Evolutionary conservation across 2,329 filamentous ascomycete genomes (phyloP), one percentile per base, ranked within the genome.

Genomic region (Pestalotiopsis sp.): DNA sequence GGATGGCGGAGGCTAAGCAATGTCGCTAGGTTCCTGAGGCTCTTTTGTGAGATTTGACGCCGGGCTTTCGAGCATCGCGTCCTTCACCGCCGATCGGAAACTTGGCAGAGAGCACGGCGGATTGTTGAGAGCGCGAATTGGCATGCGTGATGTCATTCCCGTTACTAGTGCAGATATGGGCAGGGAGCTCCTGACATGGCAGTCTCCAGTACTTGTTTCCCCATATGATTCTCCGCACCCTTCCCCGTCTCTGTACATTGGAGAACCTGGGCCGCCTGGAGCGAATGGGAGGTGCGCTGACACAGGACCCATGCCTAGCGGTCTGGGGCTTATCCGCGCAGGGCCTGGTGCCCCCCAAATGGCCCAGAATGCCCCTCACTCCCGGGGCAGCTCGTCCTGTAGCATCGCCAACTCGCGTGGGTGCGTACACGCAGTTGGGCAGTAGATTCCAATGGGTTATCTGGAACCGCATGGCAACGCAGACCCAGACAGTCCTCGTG

Each of bases 211-310:
- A 64, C 61, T 64, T 64, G 61, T 12, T 64, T 58, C 63, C 63
- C 63, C 63, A 57, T 66, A 66, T 20, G n/a, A 66, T 66, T 66
- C 63, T 66, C 63, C 63, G 63, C 63, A 66, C 45, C 17, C 23
- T 56, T 66, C 63, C 63, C 63, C 45, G 63, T 66, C 63, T 66
- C 63, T 66, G 27, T 66, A 66, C 63, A 57, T 66, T 66, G 63
- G 27, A 57, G 36, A 64, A 20, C 4, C 13, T 36, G 59, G 27
- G 12, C 56, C 17, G n/a, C 25, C 25, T 20, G 59, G 59, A 39
- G 56, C 59, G 38, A 62, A 62, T 62, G 31, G 59, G 36, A 62
- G 36, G 25, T 17, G 36, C 59, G 31, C 59, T 62, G n/a, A 20
- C 36, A 20, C 25, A 36, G 25, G n/a, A 31, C 59, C 59, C 59